These are phyloP conservation scores for Sergeia podlipaevii DNA, from an alignment of 208 protist species.

Conservation along the genomic window DNA sequence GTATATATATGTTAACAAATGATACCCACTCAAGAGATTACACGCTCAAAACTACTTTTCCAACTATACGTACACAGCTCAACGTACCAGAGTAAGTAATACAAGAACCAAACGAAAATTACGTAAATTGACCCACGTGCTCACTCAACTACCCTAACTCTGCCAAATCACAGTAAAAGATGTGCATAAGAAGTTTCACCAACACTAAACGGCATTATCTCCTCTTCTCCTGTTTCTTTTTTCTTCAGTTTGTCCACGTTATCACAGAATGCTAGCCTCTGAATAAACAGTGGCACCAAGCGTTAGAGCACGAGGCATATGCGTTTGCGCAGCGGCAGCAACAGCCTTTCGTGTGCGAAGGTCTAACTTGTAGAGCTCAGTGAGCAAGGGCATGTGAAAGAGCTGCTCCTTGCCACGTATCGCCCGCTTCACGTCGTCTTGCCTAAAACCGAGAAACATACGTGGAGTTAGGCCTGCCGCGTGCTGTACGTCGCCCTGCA, in stretches of 20 bases:
- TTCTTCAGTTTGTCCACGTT: neutral
- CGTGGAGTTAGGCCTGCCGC: slow-evolving; percentile 59
- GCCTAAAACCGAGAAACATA: slow-evolving; percentile 71
- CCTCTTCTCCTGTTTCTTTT: slow-evolving; percentile 4
- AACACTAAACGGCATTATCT: no score
- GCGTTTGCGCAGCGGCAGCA: slow-evolving; percentile 56
- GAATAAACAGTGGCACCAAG: slow-evolving; percentile 50
- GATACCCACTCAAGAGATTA: no score
- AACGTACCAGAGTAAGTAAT: no score
- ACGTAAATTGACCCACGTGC: no score
- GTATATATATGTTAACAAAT: slow-evolving; percentile 1
- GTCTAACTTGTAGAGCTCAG: slow-evolving; percentile 53
- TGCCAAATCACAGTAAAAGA: no score
- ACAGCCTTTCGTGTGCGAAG: slow-evolving; percentile 50
- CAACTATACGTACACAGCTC: no score
- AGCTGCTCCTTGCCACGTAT: slow-evolving; percentile 57
- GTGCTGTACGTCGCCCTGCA: slow-evolving; percentile 66
- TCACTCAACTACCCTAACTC: no score
- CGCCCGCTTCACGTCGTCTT: slow-evolving; percentile 46
- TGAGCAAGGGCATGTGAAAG: slow-evolving; percentile 52
- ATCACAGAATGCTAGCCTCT: slow-evolving; percentile 42
- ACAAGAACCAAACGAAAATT: no score
- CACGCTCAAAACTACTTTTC: no score
- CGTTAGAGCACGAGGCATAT: slow-evolving; percentile 66
- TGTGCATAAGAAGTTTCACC: no score